These are phyloP conservation scores for Paramecium sonneborni DNA, from an alignment of 73 alveolate species.

Conservation along the genomic window DNA sequence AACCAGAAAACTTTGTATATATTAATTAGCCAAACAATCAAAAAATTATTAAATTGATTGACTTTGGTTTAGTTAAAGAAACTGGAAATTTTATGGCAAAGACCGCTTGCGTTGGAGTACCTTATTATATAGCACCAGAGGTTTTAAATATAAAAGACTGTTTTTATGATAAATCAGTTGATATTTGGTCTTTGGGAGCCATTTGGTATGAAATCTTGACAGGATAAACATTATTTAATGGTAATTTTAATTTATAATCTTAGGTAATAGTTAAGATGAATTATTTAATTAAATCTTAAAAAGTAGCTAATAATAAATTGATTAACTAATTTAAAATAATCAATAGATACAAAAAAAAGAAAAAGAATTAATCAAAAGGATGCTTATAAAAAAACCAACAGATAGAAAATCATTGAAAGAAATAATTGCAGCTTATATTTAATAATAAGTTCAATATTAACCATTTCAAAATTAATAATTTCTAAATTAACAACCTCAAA, in stretches of 20 bases:
- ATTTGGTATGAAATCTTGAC: constrained; percentile 32
- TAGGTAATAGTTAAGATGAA: background rate
- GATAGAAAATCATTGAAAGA: background rate
- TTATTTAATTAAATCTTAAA: background rate
- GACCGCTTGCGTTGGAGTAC: background rate
- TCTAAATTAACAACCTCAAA: no score
- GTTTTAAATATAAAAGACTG: background rate
- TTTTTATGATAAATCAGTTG: constrained; percentile 34
- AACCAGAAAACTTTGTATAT: constrained; percentile 24
- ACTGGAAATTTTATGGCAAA: background rate
- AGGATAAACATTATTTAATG: constrained; percentile 12
- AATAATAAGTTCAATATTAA: no score
- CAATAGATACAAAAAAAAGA: background rate
- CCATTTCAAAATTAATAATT: no score
- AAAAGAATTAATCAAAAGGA: background rate
- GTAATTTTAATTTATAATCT: background rate
- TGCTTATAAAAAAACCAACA: background rate
- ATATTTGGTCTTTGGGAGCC: constrained; percentile 59
- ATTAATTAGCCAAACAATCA: background rate
- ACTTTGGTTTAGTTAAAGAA: background rate
- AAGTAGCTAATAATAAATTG: background rate
- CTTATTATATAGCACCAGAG: constrained; percentile 59
- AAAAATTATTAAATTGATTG: background rate
- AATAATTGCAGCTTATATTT: background rate
- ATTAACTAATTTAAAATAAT: background rate